Evolutionary conservation across 1,139 yeast species (phyloP), one percentile per base, ranked within the genome.

Genomic region (Candida pseudoviswanathii): DNA sequence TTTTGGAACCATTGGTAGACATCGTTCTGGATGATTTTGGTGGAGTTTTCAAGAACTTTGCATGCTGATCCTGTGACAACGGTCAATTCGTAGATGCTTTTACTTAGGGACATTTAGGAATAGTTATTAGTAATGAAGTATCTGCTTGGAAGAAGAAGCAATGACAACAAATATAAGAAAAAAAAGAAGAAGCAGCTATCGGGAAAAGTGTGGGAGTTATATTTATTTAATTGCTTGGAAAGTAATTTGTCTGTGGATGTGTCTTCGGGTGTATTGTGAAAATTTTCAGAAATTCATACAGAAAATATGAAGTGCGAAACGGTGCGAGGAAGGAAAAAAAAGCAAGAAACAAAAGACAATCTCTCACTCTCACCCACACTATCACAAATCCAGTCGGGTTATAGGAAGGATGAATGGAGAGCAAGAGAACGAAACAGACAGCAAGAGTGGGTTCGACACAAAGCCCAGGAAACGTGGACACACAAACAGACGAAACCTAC

Each of bases 41-140:
- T 51, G 2, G 74, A 58, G 29, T 65, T 64, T 31, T 56, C 54
- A 22, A 57, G 54, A 25, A 72, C 69, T 43, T 58, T 58, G 21
- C 59, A 45, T 22, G 66, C 62, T 32, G 73, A 61, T 48, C 64
- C 57, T 29, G 70, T 63, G 4, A 73, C 59, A 43, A 64, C 63
- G 31, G 61, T 61, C 3, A 65, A 51, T 54, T 72, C 73, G 52
- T 63, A 68, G 26, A 67, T 7, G 10, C 32, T 51, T 43, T 51
- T 56, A 42, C 50, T 47, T 46, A 50, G 47, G 11, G 56, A 46
- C 58, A 55, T 55, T 34, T 37, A n/a, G 9, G 16, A 3, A 11
- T 27, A 37, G 21, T 9, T 27, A 25, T 7, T 27, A 6, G 30
- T 30, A 25, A 3, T 3, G 8, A 30, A 30, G 34, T 16, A 11